Evolutionary conservation across 1,139 yeast species (phyloP).

Genomic region (Pichia inconspicua): DNA sequence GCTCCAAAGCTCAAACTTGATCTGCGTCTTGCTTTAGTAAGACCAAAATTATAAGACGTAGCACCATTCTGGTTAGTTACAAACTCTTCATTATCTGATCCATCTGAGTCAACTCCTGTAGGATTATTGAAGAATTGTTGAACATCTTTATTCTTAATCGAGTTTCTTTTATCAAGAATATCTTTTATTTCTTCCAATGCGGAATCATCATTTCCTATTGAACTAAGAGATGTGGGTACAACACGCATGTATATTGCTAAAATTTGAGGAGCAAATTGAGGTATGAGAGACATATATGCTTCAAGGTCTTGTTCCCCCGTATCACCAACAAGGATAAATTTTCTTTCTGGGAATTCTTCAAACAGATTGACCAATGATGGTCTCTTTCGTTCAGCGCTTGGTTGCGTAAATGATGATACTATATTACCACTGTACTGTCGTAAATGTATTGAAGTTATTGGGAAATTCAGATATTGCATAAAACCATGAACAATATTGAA

Average conservation of each 20-base stretch:
- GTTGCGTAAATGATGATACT: constrained; percentile 73
- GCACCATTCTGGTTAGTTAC: not conserved
- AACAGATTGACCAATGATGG: constrained; percentile 57
- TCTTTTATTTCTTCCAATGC: constrained; percentile 33
- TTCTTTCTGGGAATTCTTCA: constrained; percentile 66
- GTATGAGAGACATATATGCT: constrained; percentile 72
- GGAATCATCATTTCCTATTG: constrained; percentile 36
- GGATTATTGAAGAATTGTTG: constrained; percentile 8
- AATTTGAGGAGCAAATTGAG: constrained; percentile 51
- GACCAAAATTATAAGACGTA: not conserved
- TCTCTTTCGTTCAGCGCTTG: constrained; percentile 74
- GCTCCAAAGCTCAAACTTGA: constrained; percentile 13
- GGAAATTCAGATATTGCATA: constrained; percentile 49
- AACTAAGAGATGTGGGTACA: constrained; percentile 62
- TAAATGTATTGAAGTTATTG: constrained; percentile 71
- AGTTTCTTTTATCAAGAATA: constrained; percentile 16
- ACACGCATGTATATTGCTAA: constrained; percentile 75
- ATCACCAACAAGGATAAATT: constrained; percentile 83
- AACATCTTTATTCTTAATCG: not conserved
- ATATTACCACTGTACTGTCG: constrained; percentile 82
- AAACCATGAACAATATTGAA: constrained; percentile 59
- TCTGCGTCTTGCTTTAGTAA: constrained; percentile 10
- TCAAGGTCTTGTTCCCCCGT: constrained; percentile 94
- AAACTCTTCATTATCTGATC: constrained; percentile 3
- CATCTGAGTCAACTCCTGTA: constrained; percentile 15